Base-by-base conservation (phyloP, 2,329 filamentous ascomycete genomes). In the Pseudogymnoascus sp. region DNA sequence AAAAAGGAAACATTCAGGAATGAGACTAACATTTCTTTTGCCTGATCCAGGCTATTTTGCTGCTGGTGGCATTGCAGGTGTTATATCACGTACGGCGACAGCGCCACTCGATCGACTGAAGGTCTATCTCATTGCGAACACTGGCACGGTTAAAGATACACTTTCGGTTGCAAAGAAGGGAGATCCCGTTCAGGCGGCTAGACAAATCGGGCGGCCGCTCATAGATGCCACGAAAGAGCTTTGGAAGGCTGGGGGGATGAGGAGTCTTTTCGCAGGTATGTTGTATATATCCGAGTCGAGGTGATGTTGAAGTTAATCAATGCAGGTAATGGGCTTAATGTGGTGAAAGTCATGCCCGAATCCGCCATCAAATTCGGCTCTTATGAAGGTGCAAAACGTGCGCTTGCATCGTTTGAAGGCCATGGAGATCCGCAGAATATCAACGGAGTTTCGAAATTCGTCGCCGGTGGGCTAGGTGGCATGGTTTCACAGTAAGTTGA, bases 361-460 rank as follows among this genome's bases (percentile, higher is more conserved):
- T 96, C 92, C 26, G 92, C 94, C 23, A 96, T 99, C 71, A 95
- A 96, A 74, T 99, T 99, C 72, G 94, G 94, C 62, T 92, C 92
- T 18, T 99, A 96, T 70, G 94, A 99, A 82, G 91, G 90, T 58
- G 88, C 91, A 7, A 99, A 97, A 77, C 85, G 90, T 63, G 83
- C 87, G 3, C 83, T 97, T 62, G 90, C 92, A 56, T 85, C 83
- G 62, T 74, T 96, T 57, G 94, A 97, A 78, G 94, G 94, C 5
- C 91, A 96, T 68, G 81, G 85, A 64, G 90, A 97, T 71, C 81
- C 90, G 0, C 85, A 83, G 63, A 79, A 82, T 59, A 92, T 97
- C 65, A 88, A 86, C 65, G 85, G 88, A 2, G 86, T 85, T 67
- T 95, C 91, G 5, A 95, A 95, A 69, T 97, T 97, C 71, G 78